These are phyloP conservation scores for Obba rivulosa DNA, from an alignment of 768 basidiomycete species.

Conservation along the genomic window DNA sequence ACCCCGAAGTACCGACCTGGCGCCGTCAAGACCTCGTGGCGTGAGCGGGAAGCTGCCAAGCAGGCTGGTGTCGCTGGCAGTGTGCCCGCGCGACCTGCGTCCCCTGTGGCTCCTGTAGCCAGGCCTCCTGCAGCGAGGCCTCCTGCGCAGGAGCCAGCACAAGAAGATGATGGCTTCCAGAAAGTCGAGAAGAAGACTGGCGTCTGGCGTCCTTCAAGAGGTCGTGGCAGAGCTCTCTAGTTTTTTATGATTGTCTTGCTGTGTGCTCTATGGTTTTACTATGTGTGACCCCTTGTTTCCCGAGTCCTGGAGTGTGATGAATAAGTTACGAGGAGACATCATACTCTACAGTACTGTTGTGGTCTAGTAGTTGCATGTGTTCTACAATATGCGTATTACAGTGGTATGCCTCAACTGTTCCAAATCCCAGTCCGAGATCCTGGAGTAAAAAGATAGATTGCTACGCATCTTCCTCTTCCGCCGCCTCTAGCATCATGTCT, in stretches of 20 bases:
- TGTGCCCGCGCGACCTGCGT: too few relatives aligned
- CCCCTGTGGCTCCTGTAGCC: conserved; percentile 21
- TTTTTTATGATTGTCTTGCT: background rate
- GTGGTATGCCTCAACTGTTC: background rate
- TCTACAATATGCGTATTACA: background rate
- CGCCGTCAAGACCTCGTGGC: conserved; percentile 40
- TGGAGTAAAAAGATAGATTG: background rate
- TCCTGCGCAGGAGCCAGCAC: conserved; percentile 32
- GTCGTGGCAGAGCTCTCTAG: conserved; percentile 3
- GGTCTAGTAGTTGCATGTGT: conserved; percentile 4
- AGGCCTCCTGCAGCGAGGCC: conserved; percentile 30
- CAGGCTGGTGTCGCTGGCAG: conserved; percentile 23
- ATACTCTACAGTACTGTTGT: conserved; percentile 14
- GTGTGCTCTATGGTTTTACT: background rate
- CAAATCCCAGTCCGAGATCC: background rate
- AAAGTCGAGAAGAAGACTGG: conserved; percentile 40
- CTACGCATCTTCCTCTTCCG: conserved; percentile 32
- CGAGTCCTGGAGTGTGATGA: background rate
- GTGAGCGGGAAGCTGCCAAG: conserved; percentile 49
- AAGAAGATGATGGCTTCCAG: conserved; percentile 72
- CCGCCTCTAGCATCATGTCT: conserved; percentile 43
- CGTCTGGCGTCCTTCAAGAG: conserved; percentile 26
- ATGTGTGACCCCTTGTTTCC: background rate
- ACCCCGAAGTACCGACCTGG: conserved; percentile 42
- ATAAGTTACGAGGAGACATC: conserved; percentile 13